Base-by-base conservation (phyloP, 495 filamentous ascomycete genomes). In the Lentithecium fluviatile region DNA sequence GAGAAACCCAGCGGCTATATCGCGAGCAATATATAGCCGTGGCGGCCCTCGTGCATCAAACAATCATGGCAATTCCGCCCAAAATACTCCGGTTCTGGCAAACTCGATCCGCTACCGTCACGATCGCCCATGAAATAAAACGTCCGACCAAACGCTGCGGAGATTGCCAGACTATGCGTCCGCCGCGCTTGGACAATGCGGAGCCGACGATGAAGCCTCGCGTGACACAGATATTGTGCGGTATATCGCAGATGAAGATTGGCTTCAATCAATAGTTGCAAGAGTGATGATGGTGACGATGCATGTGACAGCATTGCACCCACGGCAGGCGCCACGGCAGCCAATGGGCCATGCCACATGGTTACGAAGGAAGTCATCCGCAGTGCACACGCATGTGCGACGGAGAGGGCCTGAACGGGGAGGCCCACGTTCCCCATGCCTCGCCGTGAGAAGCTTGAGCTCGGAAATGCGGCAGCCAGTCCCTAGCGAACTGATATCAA, bases 21-120 rank as follows among this genome's bases (percentile, higher is more conserved):
- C 19, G 52, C 24, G 11, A 20, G 25, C 43, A 23, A 23, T n/a
- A 21, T 51, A 56, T 24, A 24, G 45, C 25, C 24, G 52, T 36
- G 34, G 37, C 13, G 20, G 52, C 10, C 45, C 10, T 32, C 51
- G 15, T 46, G 23, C 49, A 52, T 52, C 46, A 32, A 17, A 23
- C 23, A 43, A 46, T 43, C 21, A 43, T 49, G 59, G 52, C 46
- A 50, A 57, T 63, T 46, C 56, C 60, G 60, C 60, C 34, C 60
- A 56, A 67, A 68, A 68, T 60, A 45, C 60, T 68, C 65, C 65
- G 65, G 64, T 36, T 59, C 52, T 43, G 24, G 65, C 24, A 45
- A 42, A 43, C 52, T 64, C 65, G 60, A 64, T 64, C 60, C 48
- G 64, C 58, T 59, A 54, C 52, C 59, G 65, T 36, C 51, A 56